Conservation (phyloP, 345 rosid species). For the Jatropha curcas region DNA sequence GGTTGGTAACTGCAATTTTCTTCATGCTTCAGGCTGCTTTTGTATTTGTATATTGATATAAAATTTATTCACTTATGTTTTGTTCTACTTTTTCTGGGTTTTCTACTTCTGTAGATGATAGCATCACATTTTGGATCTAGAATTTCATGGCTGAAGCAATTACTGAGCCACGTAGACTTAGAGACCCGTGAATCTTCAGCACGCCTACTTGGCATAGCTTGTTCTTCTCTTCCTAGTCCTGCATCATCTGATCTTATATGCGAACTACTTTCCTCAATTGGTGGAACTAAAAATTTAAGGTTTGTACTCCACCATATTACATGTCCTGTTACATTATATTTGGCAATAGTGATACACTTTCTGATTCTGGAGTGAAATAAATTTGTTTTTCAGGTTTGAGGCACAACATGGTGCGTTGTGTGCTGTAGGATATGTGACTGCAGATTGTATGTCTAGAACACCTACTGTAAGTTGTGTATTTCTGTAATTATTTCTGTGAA, state of each 20-base stretch:
- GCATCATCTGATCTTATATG: slow-evolving; percentile 54
- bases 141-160: slow-evolving; percentile 78
- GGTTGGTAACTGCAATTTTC: slow-evolving; percentile 40
- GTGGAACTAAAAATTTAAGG: slow-evolving; percentile 61
- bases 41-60: neutral
- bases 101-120: slow-evolving; percentile 47
- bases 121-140: slow-evolving; percentile 63
- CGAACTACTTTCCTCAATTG: slow-evolving; percentile 58
- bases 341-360: neutral
- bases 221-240: slow-evolving; percentile 63
- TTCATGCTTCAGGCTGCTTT: slow-evolving; percentile 10
- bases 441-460: slow-evolving; percentile 56
- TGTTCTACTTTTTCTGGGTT: slow-evolving; percentile 2
- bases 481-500: slow-evolving; percentile 1
- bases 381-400: slow-evolving; percentile 65
- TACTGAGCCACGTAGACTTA: slow-evolving; percentile 70
- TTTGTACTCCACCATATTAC: slow-evolving; percentile 25
- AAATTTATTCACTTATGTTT: neutral
- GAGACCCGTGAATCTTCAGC: slow-evolving; percentile 91
- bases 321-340: neutral
- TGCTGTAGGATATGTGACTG: slow-evolving; percentile 76
- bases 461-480: slow-evolving; percentile 56
- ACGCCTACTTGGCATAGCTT: slow-evolving; percentile 89
- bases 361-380: slow-evolving; percentile 22
- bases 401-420: slow-evolving; percentile 71